Base-by-base conservation (phyloP, 2,329 filamentous ascomycete species). In the Trichophyton simii region DNA sequence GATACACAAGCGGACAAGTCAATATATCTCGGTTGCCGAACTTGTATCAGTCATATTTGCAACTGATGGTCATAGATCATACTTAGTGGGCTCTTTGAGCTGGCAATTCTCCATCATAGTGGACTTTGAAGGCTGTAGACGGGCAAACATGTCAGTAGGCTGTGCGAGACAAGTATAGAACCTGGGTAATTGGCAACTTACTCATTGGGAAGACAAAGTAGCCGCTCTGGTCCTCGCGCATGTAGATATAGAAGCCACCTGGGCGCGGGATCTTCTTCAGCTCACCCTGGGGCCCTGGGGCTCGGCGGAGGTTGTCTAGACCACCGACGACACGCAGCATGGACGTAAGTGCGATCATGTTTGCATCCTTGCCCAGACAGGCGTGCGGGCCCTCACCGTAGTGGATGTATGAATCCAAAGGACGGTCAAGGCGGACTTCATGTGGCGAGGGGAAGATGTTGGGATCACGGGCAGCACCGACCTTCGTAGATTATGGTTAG, bases 211-310 rank as follows among this genome's bases (percentile, higher is more conserved):
- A 76, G 13, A 70, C 70, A 15, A 80, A 72, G 55, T 75, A 76
- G 0, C 77, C 78, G 75, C 78, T 80, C 65, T 74, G 78, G 54
- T 80, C 77, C 61, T 79, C 78, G 20, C 79, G 72, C 60, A 78
- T 80, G 7, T 71, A 72, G 65, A 74, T 75, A 76, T 85, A 84
- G 68, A 64, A 78, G 72, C 0, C 68, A 65, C 8, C 62, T 54
- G 48, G 66, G 28, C 61, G 44, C 70, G 65, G 89, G 84, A 80
- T 75, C 0, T 73, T 76, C 72, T 79, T 79, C 63, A 79, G 73
- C 55, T 68, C 61, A 0, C 78, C 78, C 73, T 79, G 79, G 57
- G 71, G 70, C 0, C 77, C 78, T 0, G 77, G 76, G 0, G 78
- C 78, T 0, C 75, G 75, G 5, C 78, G 76, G 1, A 80, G 71